Evolutionary conservation across 83 land plant genomes (phyloP).

Genomic region (Picea abies): DNA sequence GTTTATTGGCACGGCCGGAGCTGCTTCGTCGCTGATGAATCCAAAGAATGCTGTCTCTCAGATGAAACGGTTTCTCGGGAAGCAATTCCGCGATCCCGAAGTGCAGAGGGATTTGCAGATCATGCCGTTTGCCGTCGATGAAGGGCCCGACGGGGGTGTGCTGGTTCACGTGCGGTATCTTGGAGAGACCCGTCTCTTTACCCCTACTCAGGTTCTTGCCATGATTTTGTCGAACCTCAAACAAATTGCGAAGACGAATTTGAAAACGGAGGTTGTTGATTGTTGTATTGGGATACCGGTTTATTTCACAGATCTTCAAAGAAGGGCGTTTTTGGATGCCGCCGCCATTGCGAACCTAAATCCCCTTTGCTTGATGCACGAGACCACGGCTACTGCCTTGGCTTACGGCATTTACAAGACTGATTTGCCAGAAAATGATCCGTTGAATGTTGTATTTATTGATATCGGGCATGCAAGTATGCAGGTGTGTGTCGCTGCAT

Average conservation of each 20-base stretch:
- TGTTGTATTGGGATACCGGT: slow-evolving; percentile 92
- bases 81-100: slow-evolving; percentile 51
- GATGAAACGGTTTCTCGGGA: slow-evolving; percentile 82
- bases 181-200: slow-evolving; percentile 54
- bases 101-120: slow-evolving; percentile 60
- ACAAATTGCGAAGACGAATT: slow-evolving; percentile 69
- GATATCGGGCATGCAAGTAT: slow-evolving; percentile 93
- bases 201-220: slow-evolving; percentile 79
- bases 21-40: slow-evolving; percentile 71
- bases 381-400: slow-evolving; percentile 86
- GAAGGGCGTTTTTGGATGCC: slow-evolving; percentile 81
- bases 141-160: slow-evolving; percentile 71
- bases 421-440: slow-evolving; percentile 59
- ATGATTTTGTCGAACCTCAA: slow-evolving; percentile 89
- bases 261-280: slow-evolving; percentile 66
- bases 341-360: slow-evolving; percentile 80
- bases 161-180: slow-evolving; percentile 61
- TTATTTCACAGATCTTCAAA: slow-evolving; percentile 85
- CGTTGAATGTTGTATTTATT: slow-evolving; percentile 78
- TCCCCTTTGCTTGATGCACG: slow-evolving; percentile 88
- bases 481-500: slow-evolving; percentile 79
- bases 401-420: slow-evolving; percentile 92
- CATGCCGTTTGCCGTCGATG: slow-evolving; percentile 60
- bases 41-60: slow-evolving; percentile 82
- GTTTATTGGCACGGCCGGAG: slow-evolving; percentile 82